phyloP scores from a whole-genome alignment of 2,329 filamentous ascomycete genomes.

The Colletotrichum nymphaeae region DNA sequence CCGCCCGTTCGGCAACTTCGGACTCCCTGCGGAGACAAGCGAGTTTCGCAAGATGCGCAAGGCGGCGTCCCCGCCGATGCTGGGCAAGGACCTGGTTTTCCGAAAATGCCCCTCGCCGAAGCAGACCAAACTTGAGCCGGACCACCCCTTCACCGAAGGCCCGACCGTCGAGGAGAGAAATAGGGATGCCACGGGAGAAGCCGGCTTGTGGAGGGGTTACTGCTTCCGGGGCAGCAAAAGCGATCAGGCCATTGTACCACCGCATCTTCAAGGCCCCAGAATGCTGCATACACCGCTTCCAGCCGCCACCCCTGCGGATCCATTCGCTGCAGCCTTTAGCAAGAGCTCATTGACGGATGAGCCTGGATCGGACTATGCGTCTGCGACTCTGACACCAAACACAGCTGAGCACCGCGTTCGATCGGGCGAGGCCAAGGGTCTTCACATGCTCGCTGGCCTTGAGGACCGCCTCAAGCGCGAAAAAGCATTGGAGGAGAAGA shows the following conservation, averaged over 20 bases:
- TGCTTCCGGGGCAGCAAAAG: constrained; percentile 59
- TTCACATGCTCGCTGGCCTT: constrained; percentile 63
- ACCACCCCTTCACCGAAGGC: constrained; percentile 69
- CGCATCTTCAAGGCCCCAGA: constrained; percentile 56
- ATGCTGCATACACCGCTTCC: constrained; percentile 64
- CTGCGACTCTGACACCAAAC: constrained; percentile 37
- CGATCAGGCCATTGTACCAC: constrained; percentile 52
- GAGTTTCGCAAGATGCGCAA: constrained; percentile 60
- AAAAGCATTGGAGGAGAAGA: constrained; percentile 63
- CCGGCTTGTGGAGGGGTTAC: constrained; percentile 83
- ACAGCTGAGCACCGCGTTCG: constrained; percentile 42
- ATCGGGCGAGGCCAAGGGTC: constrained; percentile 52
- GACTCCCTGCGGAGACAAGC: constrained; percentile 45
- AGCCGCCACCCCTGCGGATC: constrained; percentile 54
- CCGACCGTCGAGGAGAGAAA: constrained; percentile 59
- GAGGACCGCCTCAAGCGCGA: constrained; percentile 63
- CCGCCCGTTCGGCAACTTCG: constrained; percentile 55
- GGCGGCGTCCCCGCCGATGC: constrained; percentile 82
- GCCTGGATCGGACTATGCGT: constrained; percentile 44
- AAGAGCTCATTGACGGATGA: constrained; percentile 53
- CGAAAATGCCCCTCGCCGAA: constrained; percentile 86
- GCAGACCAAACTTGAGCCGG: constrained; percentile 84
- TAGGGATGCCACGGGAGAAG: constrained; percentile 66
- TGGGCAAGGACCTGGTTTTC: constrained; percentile 84
- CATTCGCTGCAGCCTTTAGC: constrained; percentile 55